Conservation (phyloP, 2,329 filamentous ascomycete genomes). For the Helminthosporium solani region DNA sequence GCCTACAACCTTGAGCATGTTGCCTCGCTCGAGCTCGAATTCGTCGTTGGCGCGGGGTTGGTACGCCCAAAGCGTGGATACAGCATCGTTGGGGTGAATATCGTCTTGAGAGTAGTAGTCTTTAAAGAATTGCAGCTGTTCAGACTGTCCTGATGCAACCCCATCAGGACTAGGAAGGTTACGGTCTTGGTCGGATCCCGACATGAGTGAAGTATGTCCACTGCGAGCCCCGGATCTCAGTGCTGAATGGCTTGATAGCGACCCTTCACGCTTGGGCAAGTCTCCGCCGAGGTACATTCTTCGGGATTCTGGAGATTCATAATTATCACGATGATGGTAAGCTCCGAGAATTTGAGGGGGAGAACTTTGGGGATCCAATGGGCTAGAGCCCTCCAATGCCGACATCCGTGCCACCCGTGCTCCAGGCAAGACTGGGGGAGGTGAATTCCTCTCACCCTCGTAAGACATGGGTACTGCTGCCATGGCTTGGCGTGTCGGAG, state of each 20-base stretch:
- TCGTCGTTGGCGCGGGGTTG: slow-evolving; percentile 91
- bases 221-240: slow-evolving; percentile 60
- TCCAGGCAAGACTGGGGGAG: slow-evolving; percentile 66
- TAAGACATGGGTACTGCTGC: slow-evolving; percentile 43
- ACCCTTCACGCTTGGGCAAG: slow-evolving; percentile 73
- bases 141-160: slow-evolving; percentile 83
- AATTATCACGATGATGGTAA: slow-evolving; percentile 51
- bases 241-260: slow-evolving; percentile 80
- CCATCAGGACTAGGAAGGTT: slow-evolving; percentile 83
- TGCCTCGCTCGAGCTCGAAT: slow-evolving; percentile 87
- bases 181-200: slow-evolving; percentile 50
- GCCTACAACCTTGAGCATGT: slow-evolving; percentile 96
- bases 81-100: slow-evolving; percentile 86
- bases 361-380: slow-evolving; percentile 50
- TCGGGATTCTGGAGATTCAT: slow-evolving; percentile 70
- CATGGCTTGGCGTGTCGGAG: slow-evolving; percentile 56
- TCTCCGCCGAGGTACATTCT: slow-evolving; percentile 40
- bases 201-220: slow-evolving; percentile 71
- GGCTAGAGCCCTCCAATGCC: slow-evolving; percentile 74
- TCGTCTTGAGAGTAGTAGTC: slow-evolving; percentile 98
- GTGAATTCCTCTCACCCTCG: slow-evolving; percentile 41
- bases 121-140: slow-evolving; percentile 94
- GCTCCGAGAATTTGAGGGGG: slow-evolving; percentile 27
- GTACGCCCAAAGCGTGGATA: slow-evolving; percentile 94
- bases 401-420: slow-evolving; percentile 95